phyloP scores from a whole-genome alignment of 2,329 filamentous ascomycete species.

The Aureobasidium sp. region DNA sequence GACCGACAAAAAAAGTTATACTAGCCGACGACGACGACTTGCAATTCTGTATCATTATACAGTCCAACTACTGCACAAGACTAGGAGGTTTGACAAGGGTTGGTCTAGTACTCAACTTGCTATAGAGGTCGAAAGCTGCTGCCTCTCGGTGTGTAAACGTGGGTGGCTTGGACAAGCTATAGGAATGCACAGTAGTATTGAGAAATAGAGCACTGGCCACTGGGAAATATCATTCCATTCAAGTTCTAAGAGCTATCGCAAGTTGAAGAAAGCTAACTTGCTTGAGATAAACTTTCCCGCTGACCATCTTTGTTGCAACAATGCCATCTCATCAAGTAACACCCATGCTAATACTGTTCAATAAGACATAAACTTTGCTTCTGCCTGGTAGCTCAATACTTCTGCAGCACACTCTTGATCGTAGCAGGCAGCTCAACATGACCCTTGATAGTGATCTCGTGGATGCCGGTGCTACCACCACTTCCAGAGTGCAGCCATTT shows the following conservation, averaged over 20 bases:
- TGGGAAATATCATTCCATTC: too few relatives aligned
- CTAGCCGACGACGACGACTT: not conserved
- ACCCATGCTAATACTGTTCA: not conserved
- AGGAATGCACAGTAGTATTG: too few relatives aligned
- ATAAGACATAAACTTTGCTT: not conserved
- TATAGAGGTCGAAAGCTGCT: too few relatives aligned
- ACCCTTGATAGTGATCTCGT: constrained; percentile 46
- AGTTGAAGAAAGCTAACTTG: too few relatives aligned
- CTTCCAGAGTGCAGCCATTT: constrained; percentile 61
- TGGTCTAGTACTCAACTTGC: too few relatives aligned
- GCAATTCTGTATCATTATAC: not conserved
- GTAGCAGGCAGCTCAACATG: constrained; percentile 48
- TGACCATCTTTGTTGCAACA: not conserved
- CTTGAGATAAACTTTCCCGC: too few relatives aligned
- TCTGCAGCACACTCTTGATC: constrained; percentile 43
- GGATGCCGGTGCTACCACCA: constrained; percentile 44
- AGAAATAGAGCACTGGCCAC: too few relatives aligned
- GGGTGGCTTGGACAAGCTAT: too few relatives aligned
- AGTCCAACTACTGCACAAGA: too few relatives aligned
- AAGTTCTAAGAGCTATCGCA: too few relatives aligned
- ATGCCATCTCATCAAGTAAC: not conserved
- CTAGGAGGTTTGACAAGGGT: too few relatives aligned
- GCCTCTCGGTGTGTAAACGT: too few relatives aligned
- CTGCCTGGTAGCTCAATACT: not conserved
- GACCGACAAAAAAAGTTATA: not conserved